Conservation (phyloP, 2,329 filamentous ascomycete genomes). For the Aspergillus sp. region DNA sequence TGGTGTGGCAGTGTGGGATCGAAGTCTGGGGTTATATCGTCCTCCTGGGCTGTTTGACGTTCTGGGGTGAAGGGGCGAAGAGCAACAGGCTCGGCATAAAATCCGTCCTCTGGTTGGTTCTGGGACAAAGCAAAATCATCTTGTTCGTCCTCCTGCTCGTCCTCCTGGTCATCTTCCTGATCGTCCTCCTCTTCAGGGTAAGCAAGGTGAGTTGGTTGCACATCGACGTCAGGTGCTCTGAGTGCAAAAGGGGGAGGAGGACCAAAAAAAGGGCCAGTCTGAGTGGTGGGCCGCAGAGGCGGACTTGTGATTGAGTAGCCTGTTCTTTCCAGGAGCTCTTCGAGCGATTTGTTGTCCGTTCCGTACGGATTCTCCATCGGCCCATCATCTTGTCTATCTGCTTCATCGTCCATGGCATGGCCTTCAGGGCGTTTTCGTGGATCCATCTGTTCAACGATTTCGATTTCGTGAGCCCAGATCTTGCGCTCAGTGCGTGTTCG, state of each 20-base stretch:
- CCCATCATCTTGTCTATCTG: slow-evolving; percentile 20
- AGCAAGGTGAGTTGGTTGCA: slow-evolving; percentile 14
- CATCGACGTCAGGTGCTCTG: slow-evolving; percentile 16
- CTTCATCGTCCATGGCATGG: slow-evolving; percentile 16
- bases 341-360: slow-evolving; percentile 29
- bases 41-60: slow-evolving; percentile 4
- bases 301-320: slow-evolving; percentile 33
- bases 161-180: slow-evolving; percentile 8
- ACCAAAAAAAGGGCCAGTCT: slow-evolving; percentile 16
- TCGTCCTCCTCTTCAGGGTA: slow-evolving; percentile 12
- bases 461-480: slow-evolving; percentile 43
- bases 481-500: slow-evolving; percentile 60
- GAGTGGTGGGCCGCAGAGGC: slow-evolving; percentile 10
- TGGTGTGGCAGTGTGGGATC: slow-evolving; percentile 46
- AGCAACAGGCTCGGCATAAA: not conserved
- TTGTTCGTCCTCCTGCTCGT: slow-evolving; percentile 3
- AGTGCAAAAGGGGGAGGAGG: slow-evolving; percentile 18
- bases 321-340: slow-evolving; percentile 38
- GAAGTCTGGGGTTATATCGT: slow-evolving; percentile 7
- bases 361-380: slow-evolving; percentile 10
- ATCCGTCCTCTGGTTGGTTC: slow-evolving; percentile 12
- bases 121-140: slow-evolving; percentile 11
- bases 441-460: slow-evolving; percentile 28
- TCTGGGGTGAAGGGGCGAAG: slow-evolving; percentile 2
- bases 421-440: slow-evolving; percentile 17